Conservation (phyloP, 2,329 filamentous ascomycete species). For the Colletotrichum camelliae region DNA sequence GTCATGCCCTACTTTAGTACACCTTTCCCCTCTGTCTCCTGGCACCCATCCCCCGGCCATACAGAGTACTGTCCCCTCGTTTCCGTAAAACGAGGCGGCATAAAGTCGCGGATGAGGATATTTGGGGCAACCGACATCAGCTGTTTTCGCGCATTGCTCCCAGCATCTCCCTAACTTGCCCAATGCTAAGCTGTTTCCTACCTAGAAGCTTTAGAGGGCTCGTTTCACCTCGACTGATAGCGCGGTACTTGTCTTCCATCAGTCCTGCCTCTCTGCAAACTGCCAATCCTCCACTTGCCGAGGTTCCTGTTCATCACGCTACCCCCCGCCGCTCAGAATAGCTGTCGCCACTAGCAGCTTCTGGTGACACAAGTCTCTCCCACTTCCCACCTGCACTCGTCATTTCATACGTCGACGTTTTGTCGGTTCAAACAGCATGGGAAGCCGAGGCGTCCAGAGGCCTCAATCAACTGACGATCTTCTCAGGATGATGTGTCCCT, state of each 20-base stretch:
- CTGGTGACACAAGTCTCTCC: background rate
- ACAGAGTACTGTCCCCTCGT: background rate
- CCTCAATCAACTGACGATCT: background rate
- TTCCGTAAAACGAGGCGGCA: slow-evolving; percentile 17
- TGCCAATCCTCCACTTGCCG: background rate
- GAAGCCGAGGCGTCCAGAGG: background rate
- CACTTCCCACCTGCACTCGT: slow-evolving; percentile 5
- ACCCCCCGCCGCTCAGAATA: background rate
- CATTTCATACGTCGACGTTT: background rate
- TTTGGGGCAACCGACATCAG: slow-evolving; percentile 1
- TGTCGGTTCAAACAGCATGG: background rate
- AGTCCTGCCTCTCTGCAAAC: background rate
- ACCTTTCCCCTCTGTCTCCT: background rate
- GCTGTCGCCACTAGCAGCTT: slow-evolving; percentile 6
- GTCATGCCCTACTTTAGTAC: background rate
- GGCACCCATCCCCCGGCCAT: background rate
- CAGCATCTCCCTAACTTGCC: slow-evolving; percentile 9
- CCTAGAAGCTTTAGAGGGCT: slow-evolving; percentile 4
- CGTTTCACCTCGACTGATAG: slow-evolving; percentile 7
- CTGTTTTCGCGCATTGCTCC: background rate
- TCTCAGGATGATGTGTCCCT: background rate
- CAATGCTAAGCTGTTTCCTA: slow-evolving; percentile 5
- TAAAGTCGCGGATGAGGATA: background rate
- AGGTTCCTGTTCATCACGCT: background rate
- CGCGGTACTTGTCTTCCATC: background rate